phyloP scores from a whole-genome alignment of 805 yeast species.

The Ogataea pilisensis region DNA sequence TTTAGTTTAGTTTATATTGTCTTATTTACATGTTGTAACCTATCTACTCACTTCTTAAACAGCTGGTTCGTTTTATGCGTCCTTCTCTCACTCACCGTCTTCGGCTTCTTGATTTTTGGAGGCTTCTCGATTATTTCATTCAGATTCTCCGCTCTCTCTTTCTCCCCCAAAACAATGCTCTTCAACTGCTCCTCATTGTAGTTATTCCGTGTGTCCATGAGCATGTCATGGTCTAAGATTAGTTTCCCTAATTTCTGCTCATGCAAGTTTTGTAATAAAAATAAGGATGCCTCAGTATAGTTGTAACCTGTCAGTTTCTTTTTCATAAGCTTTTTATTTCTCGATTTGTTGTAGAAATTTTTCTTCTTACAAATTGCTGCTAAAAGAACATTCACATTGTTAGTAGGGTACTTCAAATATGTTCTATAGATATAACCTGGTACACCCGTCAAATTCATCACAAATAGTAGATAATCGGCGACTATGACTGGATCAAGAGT shows the following conservation, averaged over 20 bases:
- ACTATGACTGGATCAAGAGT: conserved; percentile 79
- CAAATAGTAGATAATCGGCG: conserved; percentile 77
- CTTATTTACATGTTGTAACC: too few relatives aligned
- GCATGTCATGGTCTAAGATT: conserved; percentile 25
- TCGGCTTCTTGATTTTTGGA: conserved; percentile 2
- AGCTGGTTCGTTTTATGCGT: neutral
- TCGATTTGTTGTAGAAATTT: conserved; percentile 24
- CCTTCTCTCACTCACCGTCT: neutral
- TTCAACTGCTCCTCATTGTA: neutral
- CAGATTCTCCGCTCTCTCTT: conserved; percentile 8
- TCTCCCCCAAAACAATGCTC: neutral
- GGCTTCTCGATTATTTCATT: conserved; percentile 7
- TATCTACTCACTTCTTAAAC: neutral
- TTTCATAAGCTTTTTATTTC: conserved; percentile 39
- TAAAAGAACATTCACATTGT: conserved; percentile 58
- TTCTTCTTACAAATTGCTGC: conserved; percentile 41
- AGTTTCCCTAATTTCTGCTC: conserved; percentile 44
- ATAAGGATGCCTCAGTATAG: conserved; percentile 51
- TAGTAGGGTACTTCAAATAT: conserved; percentile 61
- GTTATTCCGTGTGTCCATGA: conserved; percentile 11
- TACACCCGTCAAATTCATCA: conserved; percentile 61
- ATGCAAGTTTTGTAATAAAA: conserved; percentile 59
- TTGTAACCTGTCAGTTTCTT: conserved; percentile 1
- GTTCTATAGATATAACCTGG: conserved; percentile 41
- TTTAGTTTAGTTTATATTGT: too few relatives aligned